Base-by-base conservation (phyloP, 768 basidiomycete genomes). In the Phylloporus arenicola region DNA sequence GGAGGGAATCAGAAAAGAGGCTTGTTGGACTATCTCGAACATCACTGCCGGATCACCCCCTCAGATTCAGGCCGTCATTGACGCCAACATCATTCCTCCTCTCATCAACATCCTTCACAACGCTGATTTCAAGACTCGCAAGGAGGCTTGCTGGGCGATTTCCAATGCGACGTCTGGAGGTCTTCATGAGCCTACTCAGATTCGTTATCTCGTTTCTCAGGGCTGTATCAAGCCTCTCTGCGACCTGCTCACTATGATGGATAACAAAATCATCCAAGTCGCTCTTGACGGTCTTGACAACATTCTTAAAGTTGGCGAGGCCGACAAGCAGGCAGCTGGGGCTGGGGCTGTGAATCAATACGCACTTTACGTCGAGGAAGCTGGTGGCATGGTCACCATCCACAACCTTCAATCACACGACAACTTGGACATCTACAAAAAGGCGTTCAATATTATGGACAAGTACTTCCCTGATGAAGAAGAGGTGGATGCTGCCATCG, bases 1-100 rank as follows among this genome's bases (percentile, higher is more conserved):
- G 74, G 96, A 99, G 57, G 96, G 94, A 42, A 99, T 99, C 63
- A 82, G 95, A 63, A 99, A 99, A 76, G 95, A 99, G 70, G 95
- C 96, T 22, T 99, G 96, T 74, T 99, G 96, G 96, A 99, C 96
- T 16, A 98, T 99, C 64, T 96, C 92, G 42, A 99, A 99, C 72
- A 80, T 99, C 66, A 99, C 96, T 42, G 96, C 96, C 33, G 96
- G 96, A 41, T 92, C 89, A 42, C 92, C 96, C 20, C 86, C 86
- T 59, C 96, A 99, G 72, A 99, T 99, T 61, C 95, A 98, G 70
- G 77, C 91, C 46, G 87, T 98, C 62, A 92, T 99, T 57, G 96
- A 99, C 60, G 96, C 96, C 65, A 93, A 97, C 64, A 93, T 99
- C 63, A 84, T 98, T 52, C 95, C 95, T 44, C 95, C 95, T 53